phyloP scores from a whole-genome alignment of 2,329 filamentous ascomycete genomes.

The Colletotrichum cereale region DNA sequence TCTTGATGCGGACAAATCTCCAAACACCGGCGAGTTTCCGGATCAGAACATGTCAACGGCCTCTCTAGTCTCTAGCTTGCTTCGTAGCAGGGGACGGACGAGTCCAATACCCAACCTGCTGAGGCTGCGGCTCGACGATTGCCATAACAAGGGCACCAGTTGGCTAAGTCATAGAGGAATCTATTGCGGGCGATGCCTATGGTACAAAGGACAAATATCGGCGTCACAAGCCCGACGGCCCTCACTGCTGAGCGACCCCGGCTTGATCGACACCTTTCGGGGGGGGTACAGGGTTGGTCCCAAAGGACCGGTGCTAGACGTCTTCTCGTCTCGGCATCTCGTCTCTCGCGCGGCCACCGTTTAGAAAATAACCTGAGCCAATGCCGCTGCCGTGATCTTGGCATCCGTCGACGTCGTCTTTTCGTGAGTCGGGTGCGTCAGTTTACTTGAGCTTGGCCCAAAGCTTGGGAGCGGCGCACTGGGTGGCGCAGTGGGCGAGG shows the following conservation, averaged over 20 bases:
- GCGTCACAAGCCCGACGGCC: constrained; percentile 19
- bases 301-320: constrained; percentile 18
- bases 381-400: constrained; percentile 14
- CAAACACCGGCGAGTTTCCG: not conserved
- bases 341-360: constrained; percentile 14
- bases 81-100: not conserved
- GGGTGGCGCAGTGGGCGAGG: constrained; percentile 92
- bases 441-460: constrained; percentile 91
- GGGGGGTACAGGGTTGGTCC: constrained; percentile 34
- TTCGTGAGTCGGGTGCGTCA: not conserved
- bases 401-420: constrained; percentile 8
- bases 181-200: constrained; percentile 43
- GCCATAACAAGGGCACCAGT: not conserved
- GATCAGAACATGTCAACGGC: not conserved
- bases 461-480: constrained; percentile 96
- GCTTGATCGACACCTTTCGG: constrained; percentile 18
- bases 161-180: constrained; percentile 39
- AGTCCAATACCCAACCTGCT: not conserved
- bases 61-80: not conserved
- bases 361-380: constrained; percentile 21
- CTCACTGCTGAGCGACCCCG: constrained; percentile 5
- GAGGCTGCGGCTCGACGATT: not conserved
- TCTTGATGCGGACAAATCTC: not conserved
- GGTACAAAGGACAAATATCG: constrained; percentile 41
- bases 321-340: constrained; percentile 29